phyloP scores from a whole-genome alignment of 768 basidiomycete species.

The Agrocybe pediades region DNA sequence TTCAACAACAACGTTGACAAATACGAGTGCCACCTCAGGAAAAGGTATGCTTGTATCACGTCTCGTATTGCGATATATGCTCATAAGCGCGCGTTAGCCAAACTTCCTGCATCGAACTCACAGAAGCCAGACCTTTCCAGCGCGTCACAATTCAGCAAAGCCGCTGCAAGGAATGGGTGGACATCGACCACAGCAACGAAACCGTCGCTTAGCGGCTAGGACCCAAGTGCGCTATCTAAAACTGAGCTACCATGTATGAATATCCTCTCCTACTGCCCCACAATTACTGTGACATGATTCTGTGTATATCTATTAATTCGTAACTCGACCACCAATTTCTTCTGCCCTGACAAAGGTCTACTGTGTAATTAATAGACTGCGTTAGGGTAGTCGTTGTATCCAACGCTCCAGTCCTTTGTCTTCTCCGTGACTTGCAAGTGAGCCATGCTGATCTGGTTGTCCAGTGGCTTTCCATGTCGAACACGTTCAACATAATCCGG shows the following conservation, averaged over 20 bases:
- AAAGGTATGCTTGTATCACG: not conserved
- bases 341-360: too few species aligned
- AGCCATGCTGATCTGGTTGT: constrained; percentile 15
- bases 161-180: constrained; percentile 21
- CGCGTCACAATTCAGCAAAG: constrained; percentile 17
- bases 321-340: too few species aligned
- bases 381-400: constrained; percentile 21
- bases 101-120: too few species aligned
- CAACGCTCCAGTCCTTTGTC: constrained; percentile 13
- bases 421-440: constrained; percentile 15
- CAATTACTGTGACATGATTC: too few species aligned
- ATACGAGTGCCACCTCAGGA: not conserved
- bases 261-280: too few species aligned
- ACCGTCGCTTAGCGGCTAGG: constrained; percentile 19
- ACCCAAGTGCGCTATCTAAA: not conserved
- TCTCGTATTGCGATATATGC: too few species aligned
- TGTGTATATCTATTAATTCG: too few species aligned
- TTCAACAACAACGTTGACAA: not conserved
- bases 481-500: constrained; percentile 40
- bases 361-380: constrained; percentile 1
- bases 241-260: not conserved
- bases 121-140: constrained; percentile 9
- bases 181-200: constrained; percentile 18
- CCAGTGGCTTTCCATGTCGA: constrained; percentile 18
- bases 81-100: too few species aligned